phyloP scores from a whole-genome alignment of 2,329 filamentous ascomycete genomes.

The Aureobasidium sp. region DNA sequence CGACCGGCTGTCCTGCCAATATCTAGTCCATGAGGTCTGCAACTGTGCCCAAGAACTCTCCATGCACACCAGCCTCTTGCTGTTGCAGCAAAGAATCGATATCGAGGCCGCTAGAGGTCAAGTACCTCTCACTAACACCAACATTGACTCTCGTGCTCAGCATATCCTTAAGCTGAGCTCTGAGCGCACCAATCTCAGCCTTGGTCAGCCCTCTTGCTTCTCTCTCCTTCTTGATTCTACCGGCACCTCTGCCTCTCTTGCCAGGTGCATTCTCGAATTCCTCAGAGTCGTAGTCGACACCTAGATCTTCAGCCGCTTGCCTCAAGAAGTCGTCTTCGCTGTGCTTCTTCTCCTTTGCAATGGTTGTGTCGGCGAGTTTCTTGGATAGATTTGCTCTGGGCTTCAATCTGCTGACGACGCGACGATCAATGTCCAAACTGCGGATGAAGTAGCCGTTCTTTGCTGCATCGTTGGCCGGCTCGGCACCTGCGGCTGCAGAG shows the following conservation, averaged over 20 bases:
- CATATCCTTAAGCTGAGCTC: slow-evolving; percentile 64
- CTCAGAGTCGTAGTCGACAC: slow-evolving; percentile 87
- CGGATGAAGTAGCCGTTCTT: slow-evolving; percentile 59
- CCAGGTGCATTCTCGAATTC: slow-evolving; percentile 61
- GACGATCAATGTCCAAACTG: slow-evolving; percentile 75
- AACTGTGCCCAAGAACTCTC: slow-evolving; percentile 57
- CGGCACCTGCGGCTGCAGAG: slow-evolving; percentile 32
- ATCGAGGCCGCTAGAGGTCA: slow-evolving; percentile 79
- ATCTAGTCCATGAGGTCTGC: slow-evolving; percentile 31
- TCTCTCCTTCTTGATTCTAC: slow-evolving; percentile 67
- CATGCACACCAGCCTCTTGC: slow-evolving; percentile 46
- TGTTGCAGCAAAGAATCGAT: slow-evolving; percentile 59
- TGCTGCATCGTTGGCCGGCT: slow-evolving; percentile 43
- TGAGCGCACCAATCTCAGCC: slow-evolving; percentile 61
- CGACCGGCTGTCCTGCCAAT: too few species aligned
- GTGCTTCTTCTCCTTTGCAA: slow-evolving; percentile 80
- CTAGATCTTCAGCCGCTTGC: slow-evolving; percentile 80
- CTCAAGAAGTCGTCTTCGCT: slow-evolving; percentile 80
- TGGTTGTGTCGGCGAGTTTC: slow-evolving; percentile 69
- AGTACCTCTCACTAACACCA: slow-evolving; percentile 79
- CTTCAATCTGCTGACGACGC: slow-evolving; percentile 67
- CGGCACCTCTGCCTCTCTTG: slow-evolving; percentile 57
- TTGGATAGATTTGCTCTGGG: slow-evolving; percentile 76
- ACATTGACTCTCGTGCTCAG: slow-evolving; percentile 71
- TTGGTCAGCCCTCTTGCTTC: slow-evolving; percentile 62